Evolutionary conservation across 2,329 filamentous ascomycete genomes (phyloP).

Genomic region (Penicillium sp.): DNA sequence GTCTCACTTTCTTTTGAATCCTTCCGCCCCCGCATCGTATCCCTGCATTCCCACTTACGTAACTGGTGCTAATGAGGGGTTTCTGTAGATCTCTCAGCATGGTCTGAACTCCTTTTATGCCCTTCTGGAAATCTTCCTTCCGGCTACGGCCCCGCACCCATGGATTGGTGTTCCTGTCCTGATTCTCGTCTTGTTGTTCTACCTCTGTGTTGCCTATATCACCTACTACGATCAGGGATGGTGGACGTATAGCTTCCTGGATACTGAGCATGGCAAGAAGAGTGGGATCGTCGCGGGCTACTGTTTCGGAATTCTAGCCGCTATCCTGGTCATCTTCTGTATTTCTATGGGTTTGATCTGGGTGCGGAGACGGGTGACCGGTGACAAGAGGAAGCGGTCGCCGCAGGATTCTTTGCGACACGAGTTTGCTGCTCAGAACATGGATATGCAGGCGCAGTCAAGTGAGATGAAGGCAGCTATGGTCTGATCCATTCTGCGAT

Average conservation of each 20-base stretch:
- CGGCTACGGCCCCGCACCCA: constrained; percentile 64
- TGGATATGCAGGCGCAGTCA: background rate
- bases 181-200: constrained; percentile 69
- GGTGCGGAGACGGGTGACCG: constrained; percentile 51
- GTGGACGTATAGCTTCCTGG: constrained; percentile 78
- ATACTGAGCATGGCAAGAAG: constrained; percentile 55
- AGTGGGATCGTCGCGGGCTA: constrained; percentile 63
- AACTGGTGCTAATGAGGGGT: background rate
- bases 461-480: background rate
- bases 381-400: constrained; percentile 26
- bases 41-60: background rate
- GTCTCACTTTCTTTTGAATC: background rate
- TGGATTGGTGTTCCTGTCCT: constrained; percentile 69
- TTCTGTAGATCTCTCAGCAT: constrained; percentile 65
- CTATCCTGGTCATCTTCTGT: constrained; percentile 56
- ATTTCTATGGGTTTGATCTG: constrained; percentile 56
- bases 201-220: constrained; percentile 73
- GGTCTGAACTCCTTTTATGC: constrained; percentile 72
- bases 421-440: background rate
- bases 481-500: background rate
- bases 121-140: constrained; percentile 71
- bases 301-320: constrained; percentile 59
- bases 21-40: background rate
- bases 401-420: constrained; percentile 14
- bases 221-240: constrained; percentile 69